These are phyloP conservation scores for Oryza longistaminata DNA, from an alignment of 176 grass and related monocot species.

Conservation along the genomic window DNA sequence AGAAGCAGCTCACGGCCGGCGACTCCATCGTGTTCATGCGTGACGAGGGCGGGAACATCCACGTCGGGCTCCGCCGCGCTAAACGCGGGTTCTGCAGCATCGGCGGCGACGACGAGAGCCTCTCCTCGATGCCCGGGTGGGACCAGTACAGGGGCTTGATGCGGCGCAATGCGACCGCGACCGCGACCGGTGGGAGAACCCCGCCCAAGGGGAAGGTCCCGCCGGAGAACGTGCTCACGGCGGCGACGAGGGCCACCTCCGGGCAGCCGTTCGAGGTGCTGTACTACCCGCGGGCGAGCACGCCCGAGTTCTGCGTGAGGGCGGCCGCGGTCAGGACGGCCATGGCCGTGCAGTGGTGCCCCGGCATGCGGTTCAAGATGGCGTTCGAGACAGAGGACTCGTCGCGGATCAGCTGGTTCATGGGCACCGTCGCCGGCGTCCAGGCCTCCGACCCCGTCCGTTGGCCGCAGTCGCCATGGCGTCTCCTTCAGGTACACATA, in stretches of 20 bases:
- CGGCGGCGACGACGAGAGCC: slow-evolving; percentile 30
- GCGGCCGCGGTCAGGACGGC: slow-evolving; percentile 51
- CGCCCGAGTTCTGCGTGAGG: slow-evolving; percentile 68
- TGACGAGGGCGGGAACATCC: slow-evolving; percentile 58
- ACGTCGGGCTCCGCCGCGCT: slow-evolving; percentile 72
- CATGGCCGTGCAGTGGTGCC: slow-evolving; percentile 64
- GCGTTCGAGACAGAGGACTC: slow-evolving; percentile 94
- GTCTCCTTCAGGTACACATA: slow-evolving; percentile 65
- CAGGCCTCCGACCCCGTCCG: slow-evolving; percentile 51
- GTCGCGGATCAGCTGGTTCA: slow-evolving; percentile 98
- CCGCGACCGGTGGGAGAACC: not conserved
- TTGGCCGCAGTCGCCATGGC: slow-evolving; percentile 84
- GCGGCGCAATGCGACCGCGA: slow-evolving; percentile 36
- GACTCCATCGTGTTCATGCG: slow-evolving; percentile 89
- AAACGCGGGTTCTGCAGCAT: slow-evolving; percentile 39
- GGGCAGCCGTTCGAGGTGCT: slow-evolving; percentile 76
- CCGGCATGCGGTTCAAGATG: slow-evolving; percentile 91
- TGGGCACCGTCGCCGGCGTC: slow-evolving; percentile 74
- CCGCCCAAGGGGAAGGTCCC: slow-evolving; percentile 47
- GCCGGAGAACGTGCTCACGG: slow-evolving; percentile 56
- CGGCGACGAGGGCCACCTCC: slow-evolving; percentile 55
- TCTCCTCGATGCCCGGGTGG: slow-evolving; percentile 42
- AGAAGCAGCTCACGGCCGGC: slow-evolving; percentile 74
- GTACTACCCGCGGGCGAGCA: slow-evolving; percentile 75
- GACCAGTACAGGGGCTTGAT: slow-evolving; percentile 28